phyloP scores from a whole-genome alignment of 2,329 filamentous ascomycete species.

The Harringtonia aguacate region DNA sequence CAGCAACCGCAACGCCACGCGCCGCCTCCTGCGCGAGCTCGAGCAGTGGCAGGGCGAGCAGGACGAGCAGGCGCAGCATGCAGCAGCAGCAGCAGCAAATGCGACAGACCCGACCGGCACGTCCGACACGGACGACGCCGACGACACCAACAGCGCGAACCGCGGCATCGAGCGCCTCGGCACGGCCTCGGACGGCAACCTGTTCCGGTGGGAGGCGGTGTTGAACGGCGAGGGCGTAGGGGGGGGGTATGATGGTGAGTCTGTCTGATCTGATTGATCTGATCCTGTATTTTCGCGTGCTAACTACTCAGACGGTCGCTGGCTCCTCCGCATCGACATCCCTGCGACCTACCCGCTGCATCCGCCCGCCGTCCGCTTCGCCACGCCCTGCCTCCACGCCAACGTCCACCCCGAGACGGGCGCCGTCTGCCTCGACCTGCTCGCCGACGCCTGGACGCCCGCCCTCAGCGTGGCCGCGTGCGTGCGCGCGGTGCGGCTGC shows the following conservation, averaged over 20 bases:
- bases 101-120: not conserved
- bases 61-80: constrained; percentile 21
- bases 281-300: not conserved
- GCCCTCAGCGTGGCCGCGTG: constrained; percentile 72
- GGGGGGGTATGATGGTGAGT: constrained; percentile 43
- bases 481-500: constrained; percentile 60
- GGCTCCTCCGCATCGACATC: constrained; percentile 69
- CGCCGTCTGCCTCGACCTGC: constrained; percentile 87
- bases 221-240: constrained; percentile 48
- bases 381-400: constrained; percentile 76
- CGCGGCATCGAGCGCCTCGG: constrained; percentile 48
- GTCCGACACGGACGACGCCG: not conserved
- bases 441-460: constrained; percentile 65
- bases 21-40: constrained; percentile 49
- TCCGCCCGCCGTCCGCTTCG: constrained; percentile 69
- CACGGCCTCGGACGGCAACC: constrained; percentile 38
- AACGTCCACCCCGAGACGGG: constrained; percentile 64
- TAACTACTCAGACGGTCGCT: constrained; percentile 52
- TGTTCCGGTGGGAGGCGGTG: constrained; percentile 49
- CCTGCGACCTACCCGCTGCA: constrained; percentile 68
- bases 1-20: constrained; percentile 37
- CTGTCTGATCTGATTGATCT: not conserved
- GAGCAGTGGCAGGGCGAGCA: constrained; percentile 39
- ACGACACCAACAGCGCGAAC: constrained; percentile 8
- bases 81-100: not conserved